phyloP scores from a whole-genome alignment of 345 rosid genomes.

The Salix koriyanagi region DNA sequence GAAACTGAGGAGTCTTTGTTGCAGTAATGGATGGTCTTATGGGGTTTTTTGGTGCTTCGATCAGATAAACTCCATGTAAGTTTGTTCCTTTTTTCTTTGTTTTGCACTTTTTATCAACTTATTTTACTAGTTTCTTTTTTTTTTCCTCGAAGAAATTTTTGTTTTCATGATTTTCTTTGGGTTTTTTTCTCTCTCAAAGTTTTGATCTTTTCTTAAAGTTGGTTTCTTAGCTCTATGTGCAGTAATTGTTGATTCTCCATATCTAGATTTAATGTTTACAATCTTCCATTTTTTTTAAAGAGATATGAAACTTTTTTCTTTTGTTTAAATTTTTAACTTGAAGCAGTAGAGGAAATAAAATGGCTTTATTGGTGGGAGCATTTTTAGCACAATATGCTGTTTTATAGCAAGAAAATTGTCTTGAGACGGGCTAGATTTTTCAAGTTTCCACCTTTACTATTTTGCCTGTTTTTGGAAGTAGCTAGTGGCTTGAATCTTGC shows the following conservation, averaged over 20 bases:
- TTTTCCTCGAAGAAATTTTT: background rate
- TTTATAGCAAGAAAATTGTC: background rate
- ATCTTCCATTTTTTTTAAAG: background rate
- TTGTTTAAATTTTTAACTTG: background rate
- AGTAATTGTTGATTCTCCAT: background rate
- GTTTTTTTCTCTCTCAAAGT: background rate
- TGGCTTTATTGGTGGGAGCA: background rate
- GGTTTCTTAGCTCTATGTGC: background rate
- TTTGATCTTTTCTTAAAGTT: slow-evolving; percentile 3
- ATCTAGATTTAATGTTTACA: background rate
- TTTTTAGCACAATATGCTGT: slow-evolving; percentile 2
- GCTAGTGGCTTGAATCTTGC: background rate
- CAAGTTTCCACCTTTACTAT: slow-evolving; percentile 5
- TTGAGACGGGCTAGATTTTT: background rate
- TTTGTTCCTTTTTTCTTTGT: background rate
- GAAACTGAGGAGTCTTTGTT: slow-evolving; percentile 57
- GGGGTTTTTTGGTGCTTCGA: slow-evolving; percentile 77
- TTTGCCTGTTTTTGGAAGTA: background rate
- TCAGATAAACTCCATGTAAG: slow-evolving; percentile 66
- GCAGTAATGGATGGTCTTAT: slow-evolving; percentile 80
- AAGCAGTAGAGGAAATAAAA: background rate
- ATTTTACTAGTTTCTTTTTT: background rate
- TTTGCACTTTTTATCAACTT: background rate
- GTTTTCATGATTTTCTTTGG: background rate
- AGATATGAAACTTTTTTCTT: background rate